phyloP scores from a whole-genome alignment of 192 early-diverging fungal species.

The Chytriomyces sp. region DNA sequence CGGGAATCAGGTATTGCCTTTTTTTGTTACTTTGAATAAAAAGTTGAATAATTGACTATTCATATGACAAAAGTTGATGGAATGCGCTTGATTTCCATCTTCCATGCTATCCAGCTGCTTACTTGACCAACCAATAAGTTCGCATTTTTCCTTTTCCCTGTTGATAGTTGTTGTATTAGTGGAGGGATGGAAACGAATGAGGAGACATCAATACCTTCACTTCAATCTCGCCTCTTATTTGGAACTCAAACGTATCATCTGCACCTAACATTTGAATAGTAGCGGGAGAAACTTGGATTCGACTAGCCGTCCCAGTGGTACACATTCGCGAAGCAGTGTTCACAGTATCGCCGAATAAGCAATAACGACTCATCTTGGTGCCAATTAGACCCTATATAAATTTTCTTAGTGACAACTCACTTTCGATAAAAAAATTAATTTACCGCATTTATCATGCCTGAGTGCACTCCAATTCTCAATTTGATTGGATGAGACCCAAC shows the following conservation, averaged over 20 bases:
- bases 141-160: constrained; percentile 45
- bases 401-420: background rate
- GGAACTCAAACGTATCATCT: constrained; percentile 32
- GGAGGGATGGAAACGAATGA: background rate
- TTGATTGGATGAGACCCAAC: background rate
- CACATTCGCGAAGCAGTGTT: constrained; percentile 47
- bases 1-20: too few relatives aligned
- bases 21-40: too few relatives aligned
- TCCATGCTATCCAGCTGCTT: too few relatives aligned
- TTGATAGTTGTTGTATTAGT: background rate
- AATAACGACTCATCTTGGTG: constrained; percentile 50
- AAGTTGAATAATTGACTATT: too few relatives aligned
- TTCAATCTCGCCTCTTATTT: constrained; percentile 40
- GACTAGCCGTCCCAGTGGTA: constrained; percentile 24
- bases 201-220: constrained; percentile 21
- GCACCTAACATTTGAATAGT: constrained; percentile 26
- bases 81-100: too few relatives aligned
- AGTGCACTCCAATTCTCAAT: constrained; percentile 2
- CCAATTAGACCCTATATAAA: constrained; percentile 43
- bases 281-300: constrained; percentile 36
- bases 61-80: too few relatives aligned
- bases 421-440: background rate
- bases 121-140: constrained; percentile 39
- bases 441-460: background rate
- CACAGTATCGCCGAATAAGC: constrained; percentile 47